A percentile compares a stretch with the other conserved stretches of the same genome.
These are phyloP conservation scores for Lactarius vividus DNA, from an alignment of 768 basidiomycete genomes.

Conservation along the genomic window DNA sequence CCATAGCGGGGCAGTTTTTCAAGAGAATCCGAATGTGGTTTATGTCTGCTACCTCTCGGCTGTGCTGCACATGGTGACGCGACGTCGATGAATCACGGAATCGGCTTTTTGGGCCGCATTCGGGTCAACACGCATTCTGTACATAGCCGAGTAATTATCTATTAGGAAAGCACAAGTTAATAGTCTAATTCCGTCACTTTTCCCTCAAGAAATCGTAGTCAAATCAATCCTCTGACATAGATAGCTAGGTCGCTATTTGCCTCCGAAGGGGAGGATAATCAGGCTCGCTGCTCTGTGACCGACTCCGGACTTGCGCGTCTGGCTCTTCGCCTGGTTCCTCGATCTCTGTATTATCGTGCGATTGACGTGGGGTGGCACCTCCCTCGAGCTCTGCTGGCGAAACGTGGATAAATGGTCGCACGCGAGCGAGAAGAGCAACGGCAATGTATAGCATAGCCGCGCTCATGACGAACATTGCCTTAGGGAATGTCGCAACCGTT, in stretches of 20 bases:
- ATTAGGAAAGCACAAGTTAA: neutral
- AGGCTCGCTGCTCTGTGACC: neutral
- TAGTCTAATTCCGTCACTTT: neutral
- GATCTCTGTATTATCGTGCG: neutral
- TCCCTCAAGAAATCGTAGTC: neutral
- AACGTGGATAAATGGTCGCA: constrained; percentile 27
- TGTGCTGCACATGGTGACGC: constrained; percentile 8
- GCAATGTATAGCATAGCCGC: constrained; percentile 23
- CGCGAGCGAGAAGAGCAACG: constrained; percentile 22
- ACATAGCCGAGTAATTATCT: neutral
- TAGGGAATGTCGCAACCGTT: constrained; percentile 25
- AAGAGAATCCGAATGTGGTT: constrained; percentile 11
- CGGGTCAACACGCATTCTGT: neutral
- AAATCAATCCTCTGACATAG: constrained; percentile 17
- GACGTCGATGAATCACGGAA: neutral
- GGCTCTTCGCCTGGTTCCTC: neutral
- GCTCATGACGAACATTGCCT: constrained; percentile 27
- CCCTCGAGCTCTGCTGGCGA: constrained; percentile 14
- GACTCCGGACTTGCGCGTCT: neutral
- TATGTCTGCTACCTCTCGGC: constrained; percentile 4
- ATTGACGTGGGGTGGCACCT: neutral
- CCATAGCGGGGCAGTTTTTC: neutral
- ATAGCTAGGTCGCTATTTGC: constrained; percentile 2
- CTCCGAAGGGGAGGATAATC: neutral
- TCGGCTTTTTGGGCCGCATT: neutral